A percentile compares a stretch with the other conserved stretches of the same genome.
Evolutionary conservation across 768 basidiomycete genomes (phyloP).

Genomic region (Fomitopsis serialis): DNA sequence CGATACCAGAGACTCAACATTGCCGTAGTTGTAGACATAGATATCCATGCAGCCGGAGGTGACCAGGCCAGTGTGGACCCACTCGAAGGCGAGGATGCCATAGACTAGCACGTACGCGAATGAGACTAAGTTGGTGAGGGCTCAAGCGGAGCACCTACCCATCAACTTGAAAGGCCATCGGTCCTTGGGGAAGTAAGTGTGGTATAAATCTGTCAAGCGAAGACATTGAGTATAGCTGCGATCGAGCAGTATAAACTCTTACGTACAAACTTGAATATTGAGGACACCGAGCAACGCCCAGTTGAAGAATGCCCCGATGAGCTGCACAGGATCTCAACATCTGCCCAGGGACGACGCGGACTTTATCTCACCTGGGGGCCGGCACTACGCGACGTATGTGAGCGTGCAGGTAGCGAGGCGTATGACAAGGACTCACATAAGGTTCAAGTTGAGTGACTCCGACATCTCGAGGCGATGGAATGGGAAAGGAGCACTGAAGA

Average conservation of each 20-base stretch:
- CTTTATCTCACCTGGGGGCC: not conserved
- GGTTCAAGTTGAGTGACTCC: not conserved
- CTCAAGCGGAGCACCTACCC: not conserved
- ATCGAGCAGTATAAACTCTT: not conserved
- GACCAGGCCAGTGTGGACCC: constrained; percentile 9
- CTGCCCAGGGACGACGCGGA: not conserved
- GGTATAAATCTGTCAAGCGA: constrained; percentile 1
- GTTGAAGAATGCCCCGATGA: constrained; percentile 2
- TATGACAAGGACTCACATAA: not conserved
- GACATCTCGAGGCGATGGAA: not conserved
- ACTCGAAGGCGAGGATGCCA: constrained; percentile 5
- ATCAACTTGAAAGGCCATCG: not conserved
- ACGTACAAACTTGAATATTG: constrained; percentile 3
- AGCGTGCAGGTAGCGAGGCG: not conserved
- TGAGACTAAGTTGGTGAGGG: not conserved
- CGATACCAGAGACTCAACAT: not conserved
- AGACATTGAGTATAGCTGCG: not conserved
- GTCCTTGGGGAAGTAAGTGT: not conserved
- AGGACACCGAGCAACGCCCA: constrained; percentile 1
- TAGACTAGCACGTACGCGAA: constrained; percentile 2
- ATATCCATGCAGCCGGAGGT: constrained; percentile 2
- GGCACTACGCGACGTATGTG: not conserved
- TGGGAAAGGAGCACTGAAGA: not conserved
- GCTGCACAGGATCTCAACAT: not conserved
- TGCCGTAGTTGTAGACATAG: constrained; percentile 6